Conservation (phyloP, 768 basidiomycete genomes). For the Pleurotus eryngii region DNA sequence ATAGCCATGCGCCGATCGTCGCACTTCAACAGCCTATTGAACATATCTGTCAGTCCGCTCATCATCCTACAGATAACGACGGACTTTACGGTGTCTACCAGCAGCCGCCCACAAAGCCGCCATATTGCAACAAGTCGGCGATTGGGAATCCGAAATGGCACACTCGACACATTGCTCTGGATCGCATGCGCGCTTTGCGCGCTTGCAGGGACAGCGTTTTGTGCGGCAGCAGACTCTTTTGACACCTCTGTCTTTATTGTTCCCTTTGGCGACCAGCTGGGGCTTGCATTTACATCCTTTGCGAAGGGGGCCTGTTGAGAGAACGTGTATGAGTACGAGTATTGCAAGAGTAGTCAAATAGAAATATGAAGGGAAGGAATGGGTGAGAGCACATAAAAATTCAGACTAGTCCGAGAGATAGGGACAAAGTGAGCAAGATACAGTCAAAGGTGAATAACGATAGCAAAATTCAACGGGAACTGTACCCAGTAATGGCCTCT, state of each 20-base stretch:
- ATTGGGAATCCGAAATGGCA: background rate
- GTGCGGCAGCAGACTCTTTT: constrained; percentile 47
- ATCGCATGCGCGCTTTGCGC: constrained; percentile 30
- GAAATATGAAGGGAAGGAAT: background rate
- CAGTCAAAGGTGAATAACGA: too few species aligned
- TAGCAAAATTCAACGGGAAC: too few species aligned
- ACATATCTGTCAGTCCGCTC: constrained; percentile 6
- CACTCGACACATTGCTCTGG: constrained; percentile 49
- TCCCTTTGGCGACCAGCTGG: too few species aligned
- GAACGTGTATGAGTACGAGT: constrained; percentile 4
- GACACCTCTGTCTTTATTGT: constrained; percentile 9
- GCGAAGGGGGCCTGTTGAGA: constrained; percentile 56
- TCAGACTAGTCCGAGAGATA: too few species aligned
- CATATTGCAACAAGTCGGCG: too few species aligned
- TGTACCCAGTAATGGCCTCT: too few species aligned
- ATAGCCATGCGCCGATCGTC: constrained; percentile 41
- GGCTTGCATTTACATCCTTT: background rate
- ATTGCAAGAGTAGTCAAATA: background rate
- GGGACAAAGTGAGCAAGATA: too few species aligned
- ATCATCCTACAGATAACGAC: background rate
- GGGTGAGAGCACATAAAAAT: too few species aligned
- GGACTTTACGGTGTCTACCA: constrained; percentile 34
- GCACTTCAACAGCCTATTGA: constrained; percentile 38
- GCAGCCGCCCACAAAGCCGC: too few species aligned
- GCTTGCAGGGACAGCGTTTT: background rate